Conservation (phyloP, 257 asterid species). For the Misopates orontium region DNA sequence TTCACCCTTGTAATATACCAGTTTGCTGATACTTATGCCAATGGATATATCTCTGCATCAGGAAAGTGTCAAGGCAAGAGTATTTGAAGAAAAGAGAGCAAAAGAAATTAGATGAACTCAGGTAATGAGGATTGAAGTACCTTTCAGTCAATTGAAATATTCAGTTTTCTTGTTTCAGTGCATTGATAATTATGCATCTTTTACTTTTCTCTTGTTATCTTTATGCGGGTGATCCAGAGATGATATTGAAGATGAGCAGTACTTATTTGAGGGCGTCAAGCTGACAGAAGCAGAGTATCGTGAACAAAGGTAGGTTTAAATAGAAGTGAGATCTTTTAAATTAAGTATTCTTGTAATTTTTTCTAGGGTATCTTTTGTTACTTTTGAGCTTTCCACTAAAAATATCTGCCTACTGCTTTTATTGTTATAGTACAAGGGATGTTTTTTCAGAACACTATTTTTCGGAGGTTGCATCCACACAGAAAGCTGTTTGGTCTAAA, state of each 20-base stretch:
- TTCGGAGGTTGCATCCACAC: conserved; percentile 8
- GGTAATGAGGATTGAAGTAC: conserved; percentile 40
- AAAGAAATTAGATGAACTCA: conserved; percentile 81
- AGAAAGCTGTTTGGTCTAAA: neutral
- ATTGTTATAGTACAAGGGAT: conserved; percentile 13
- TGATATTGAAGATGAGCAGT: conserved; percentile 86
- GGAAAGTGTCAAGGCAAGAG: conserved; percentile 83
- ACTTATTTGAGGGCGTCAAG: conserved; percentile 77
- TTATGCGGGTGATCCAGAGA: conserved; percentile 51
- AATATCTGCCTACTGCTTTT: conserved; percentile 17
- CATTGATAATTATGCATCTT: conserved; percentile 14
- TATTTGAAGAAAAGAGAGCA: conserved; percentile 94
- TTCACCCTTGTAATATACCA: neutral
- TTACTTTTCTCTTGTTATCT: conserved; percentile 19
- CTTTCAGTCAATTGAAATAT: conserved; percentile 13
- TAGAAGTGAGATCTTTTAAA: too few relatives aligned
- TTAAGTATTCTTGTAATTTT: neutral
- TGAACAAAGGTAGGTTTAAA: conserved; percentile 55
- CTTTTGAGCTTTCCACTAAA: neutral
- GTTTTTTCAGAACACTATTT: conserved; percentile 10
- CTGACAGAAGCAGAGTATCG: conserved; percentile 68
- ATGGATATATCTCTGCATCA: conserved; percentile 30
- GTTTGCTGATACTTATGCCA: conserved; percentile 18
- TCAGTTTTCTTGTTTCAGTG: conserved; percentile 21
- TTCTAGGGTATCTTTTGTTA: conserved; percentile 2